phyloP scores from a whole-genome alignment of 2,329 filamentous ascomycete genomes.

The Zelopaecilomyces penicillatus region DNA sequence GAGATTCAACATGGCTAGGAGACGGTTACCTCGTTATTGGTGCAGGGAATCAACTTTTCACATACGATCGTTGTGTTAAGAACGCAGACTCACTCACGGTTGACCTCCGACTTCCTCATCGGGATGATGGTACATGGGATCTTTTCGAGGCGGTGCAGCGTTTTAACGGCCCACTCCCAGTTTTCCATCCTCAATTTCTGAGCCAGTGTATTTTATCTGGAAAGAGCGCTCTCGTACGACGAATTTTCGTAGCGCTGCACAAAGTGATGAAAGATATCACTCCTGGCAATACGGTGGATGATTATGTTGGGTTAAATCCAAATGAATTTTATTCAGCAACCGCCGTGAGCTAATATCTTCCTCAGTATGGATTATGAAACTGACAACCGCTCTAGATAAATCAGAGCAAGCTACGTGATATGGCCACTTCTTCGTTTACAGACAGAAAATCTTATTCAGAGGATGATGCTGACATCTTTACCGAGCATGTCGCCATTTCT shows the following conservation, averaged over 20 bases:
- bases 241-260: conserved; percentile 63
- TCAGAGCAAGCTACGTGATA: background rate
- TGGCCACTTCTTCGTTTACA: background rate
- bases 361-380: background rate
- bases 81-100: conserved; percentile 52
- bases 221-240: conserved; percentile 63
- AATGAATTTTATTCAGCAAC: conserved; percentile 45
- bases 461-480: conserved; percentile 44
- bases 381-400: background rate
- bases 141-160: conserved; percentile 75
- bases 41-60: conserved; percentile 82
- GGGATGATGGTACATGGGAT: conserved; percentile 49
- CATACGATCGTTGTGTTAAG: conserved; percentile 70
- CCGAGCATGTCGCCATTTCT: conserved; percentile 58
- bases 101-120: conserved; percentile 38
- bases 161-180: conserved; percentile 77
- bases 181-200: conserved; percentile 88
- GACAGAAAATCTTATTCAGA: background rate
- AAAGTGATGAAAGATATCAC: conserved; percentile 74
- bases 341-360: background rate
- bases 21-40: conserved; percentile 81
- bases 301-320: conserved; percentile 60
- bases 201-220: conserved; percentile 79
- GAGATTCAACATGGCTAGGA: conserved; percentile 84
- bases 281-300: conserved; percentile 72